phyloP scores from a whole-genome alignment of 108 stramenopile genomes.

The Asterionellopsis glacialis region DNA sequence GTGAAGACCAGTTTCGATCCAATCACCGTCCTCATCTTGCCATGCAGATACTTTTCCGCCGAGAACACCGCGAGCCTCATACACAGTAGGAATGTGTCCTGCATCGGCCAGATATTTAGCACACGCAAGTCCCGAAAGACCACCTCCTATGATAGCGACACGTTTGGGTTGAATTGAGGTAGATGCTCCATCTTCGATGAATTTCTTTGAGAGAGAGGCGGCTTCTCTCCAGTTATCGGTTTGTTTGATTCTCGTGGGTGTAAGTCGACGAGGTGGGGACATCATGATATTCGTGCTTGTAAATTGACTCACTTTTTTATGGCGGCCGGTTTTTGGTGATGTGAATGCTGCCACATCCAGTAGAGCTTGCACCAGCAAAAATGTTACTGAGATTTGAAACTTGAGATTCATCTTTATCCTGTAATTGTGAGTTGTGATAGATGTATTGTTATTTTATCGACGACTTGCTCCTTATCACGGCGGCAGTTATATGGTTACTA shows the following conservation, averaged over 20 bases:
- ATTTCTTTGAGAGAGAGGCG: conserved; percentile 24
- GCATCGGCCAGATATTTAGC: conserved; percentile 90
- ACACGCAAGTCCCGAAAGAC: conserved; percentile 77
- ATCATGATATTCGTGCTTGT: too few species aligned
- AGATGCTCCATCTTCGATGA: conserved; percentile 6
- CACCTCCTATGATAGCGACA: conserved; percentile 87
- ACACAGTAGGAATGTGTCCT: conserved; percentile 78
- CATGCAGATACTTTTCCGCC: conserved; percentile 90
- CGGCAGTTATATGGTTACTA: too few species aligned
- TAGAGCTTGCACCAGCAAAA: too few species aligned
- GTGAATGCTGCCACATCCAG: too few species aligned
- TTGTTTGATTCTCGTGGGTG: conserved; percentile 32
- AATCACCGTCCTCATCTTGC: conserved; percentile 86
- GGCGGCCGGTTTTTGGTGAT: too few species aligned
- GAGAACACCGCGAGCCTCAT: conserved; percentile 72
- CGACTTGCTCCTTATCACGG: too few species aligned
- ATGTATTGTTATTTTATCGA: too few species aligned
- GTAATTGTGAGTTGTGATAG: too few species aligned
- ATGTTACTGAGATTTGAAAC: too few species aligned
- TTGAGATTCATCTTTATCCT: too few species aligned
- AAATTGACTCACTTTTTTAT: too few species aligned
- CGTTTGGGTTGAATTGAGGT: conserved; percentile 24
- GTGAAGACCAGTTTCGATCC: conserved; percentile 90
- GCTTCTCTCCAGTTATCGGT: conserved; percentile 38
- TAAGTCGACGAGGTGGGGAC: conserved; percentile 22